phyloP scores from a whole-genome alignment of 2,329 filamentous ascomycete genomes.

The Pestalotiopsis sp. region DNA sequence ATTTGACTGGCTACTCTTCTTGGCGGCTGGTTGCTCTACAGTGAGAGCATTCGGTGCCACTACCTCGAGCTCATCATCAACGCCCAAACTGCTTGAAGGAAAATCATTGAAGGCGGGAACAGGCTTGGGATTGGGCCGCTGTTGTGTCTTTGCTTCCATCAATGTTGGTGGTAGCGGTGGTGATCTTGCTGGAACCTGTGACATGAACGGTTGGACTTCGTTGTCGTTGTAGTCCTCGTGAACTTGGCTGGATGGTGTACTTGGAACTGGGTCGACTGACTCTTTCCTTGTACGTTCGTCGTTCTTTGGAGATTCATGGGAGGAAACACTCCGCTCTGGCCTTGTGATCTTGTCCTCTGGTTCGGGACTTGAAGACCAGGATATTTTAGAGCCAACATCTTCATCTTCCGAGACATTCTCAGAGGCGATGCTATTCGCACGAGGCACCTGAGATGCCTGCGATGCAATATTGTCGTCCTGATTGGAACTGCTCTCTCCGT shows the following conservation, averaged over 20 bases:
- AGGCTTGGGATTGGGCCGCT: neutral
- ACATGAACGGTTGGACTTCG: conserved; percentile 19
- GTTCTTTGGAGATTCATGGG: no score
- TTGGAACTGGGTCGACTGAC: neutral
- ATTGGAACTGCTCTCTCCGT: neutral
- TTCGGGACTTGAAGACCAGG: neutral
- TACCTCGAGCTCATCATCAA: conserved; percentile 33
- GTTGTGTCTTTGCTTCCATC: conserved; percentile 12
- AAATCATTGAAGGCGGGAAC: conserved; percentile 14
- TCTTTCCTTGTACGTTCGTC: neutral
- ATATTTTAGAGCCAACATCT: neutral
- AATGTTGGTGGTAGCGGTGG: conserved; percentile 22
- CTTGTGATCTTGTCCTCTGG: neutral
- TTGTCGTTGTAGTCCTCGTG: neutral
- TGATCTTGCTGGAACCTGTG: conserved; percentile 26
- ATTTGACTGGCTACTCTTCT: conserved; percentile 22
- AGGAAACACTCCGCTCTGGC: no score
- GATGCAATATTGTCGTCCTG: neutral
- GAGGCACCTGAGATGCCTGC: neutral
- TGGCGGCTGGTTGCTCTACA: conserved; percentile 20
- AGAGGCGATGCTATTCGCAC: neutral
- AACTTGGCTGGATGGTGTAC: neutral
- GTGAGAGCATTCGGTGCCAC: conserved; percentile 27
- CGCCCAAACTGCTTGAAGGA: conserved; percentile 27
- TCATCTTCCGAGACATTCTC: neutral